A percentile compares a stretch with the other conserved stretches of the same genome.
Evolutionary conservation across 495 filamentous ascomycete species (phyloP).

Genomic region (Daldinia concentrica): DNA sequence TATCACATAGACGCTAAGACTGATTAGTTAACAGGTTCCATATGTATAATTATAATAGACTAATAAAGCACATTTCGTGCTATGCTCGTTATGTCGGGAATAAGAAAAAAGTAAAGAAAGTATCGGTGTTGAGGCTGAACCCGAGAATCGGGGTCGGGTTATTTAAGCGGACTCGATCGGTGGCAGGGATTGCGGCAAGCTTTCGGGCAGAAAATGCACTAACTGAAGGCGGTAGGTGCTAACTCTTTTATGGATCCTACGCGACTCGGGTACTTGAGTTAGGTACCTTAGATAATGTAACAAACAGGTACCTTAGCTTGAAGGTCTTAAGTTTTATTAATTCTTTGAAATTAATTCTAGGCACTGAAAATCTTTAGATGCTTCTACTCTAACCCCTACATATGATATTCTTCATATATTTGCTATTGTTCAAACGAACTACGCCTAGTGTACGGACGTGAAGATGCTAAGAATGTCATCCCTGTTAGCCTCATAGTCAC

Average conservation of each 20-base stretch:
- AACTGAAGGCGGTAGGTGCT: conserved; percentile 13
- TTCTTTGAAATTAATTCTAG: background rate
- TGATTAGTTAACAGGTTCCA: background rate
- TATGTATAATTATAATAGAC: background rate
- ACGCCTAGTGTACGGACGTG: no score
- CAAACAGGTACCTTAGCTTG: background rate
- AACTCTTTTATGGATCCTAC: no score
- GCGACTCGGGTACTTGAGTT: background rate
- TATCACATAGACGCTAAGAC: conserved; percentile 43
- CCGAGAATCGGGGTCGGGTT: conserved; percentile 2
- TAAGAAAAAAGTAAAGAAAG: conserved; percentile 7
- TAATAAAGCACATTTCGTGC: background rate
- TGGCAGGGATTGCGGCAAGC: conserved; percentile 16
- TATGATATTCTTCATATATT: background rate
- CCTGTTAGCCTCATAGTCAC: background rate
- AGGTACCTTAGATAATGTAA: background rate
- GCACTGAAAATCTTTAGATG: background rate
- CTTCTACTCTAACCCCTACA: background rate
- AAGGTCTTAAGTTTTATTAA: background rate
- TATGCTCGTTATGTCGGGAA: background rate
- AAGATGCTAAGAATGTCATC: background rate
- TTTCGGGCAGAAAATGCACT: conserved; percentile 21
- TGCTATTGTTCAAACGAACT: background rate
- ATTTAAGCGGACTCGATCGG: conserved; percentile 8
- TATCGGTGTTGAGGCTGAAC: conserved; percentile 21